Percentiles rank a stretch among this genome's conserved stretches.
phyloP scores from a whole-genome alignment of 768 basidiomycete genomes.

The Russula emetica region DNA sequence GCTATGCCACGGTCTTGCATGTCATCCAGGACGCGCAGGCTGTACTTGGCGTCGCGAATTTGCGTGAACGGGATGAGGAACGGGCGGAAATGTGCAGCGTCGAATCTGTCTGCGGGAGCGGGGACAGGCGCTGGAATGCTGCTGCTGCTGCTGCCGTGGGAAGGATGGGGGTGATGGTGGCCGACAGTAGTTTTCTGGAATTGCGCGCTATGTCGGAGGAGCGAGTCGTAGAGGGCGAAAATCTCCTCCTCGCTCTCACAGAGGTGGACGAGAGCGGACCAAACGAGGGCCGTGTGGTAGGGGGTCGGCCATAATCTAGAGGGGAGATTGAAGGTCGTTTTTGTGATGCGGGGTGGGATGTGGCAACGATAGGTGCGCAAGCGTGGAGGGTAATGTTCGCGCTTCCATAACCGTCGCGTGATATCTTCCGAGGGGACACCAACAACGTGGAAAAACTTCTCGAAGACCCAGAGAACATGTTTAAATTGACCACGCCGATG shows the following conservation, averaged over 20 bases:
- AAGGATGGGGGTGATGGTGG: not conserved
- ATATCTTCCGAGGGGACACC: conserved; percentile 45
- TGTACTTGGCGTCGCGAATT: conserved; percentile 34
- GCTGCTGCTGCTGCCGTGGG: not conserved
- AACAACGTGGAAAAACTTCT: conserved; percentile 46
- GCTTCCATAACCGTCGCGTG: conserved; percentile 4
- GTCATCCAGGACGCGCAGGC: conserved; percentile 45
- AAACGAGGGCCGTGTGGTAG: conserved; percentile 37
- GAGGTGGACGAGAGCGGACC: conserved; percentile 34
- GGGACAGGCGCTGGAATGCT: not conserved
- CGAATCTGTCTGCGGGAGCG: conserved; percentile 28
- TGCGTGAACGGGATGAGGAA: conserved; percentile 46
- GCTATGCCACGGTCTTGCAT: conserved; percentile 46
- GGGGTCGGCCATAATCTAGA: conserved; percentile 35
- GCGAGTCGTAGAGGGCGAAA: conserved; percentile 42
- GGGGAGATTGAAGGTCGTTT: conserved; percentile 19
- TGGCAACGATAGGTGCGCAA: not conserved
- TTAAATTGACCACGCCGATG: conserved; percentile 9
- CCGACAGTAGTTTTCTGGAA: not conserved
- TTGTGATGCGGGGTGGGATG: conserved; percentile 35
- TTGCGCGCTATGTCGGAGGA: conserved; percentile 32
- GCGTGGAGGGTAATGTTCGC: conserved; percentile 8
- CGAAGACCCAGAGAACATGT: conserved; percentile 38
- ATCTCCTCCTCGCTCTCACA: conserved; percentile 29
- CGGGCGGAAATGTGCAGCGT: conserved; percentile 46